Base-by-base conservation (phyloP, 179 eudicot genomes). In the Sideroxylon spinosum region DNA sequence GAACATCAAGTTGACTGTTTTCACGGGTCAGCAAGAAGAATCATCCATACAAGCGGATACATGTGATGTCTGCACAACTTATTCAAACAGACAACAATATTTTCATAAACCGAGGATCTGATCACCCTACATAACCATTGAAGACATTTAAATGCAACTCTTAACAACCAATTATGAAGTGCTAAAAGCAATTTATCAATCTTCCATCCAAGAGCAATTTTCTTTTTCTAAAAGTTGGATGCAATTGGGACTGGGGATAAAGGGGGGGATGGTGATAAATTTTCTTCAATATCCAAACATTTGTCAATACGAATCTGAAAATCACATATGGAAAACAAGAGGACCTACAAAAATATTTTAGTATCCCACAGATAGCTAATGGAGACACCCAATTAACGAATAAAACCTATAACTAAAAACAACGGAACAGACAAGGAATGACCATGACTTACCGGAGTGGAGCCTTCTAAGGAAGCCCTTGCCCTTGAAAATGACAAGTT, bases 401-500 rank as follows among this genome's bases (percentile, higher is more conserved):
- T 12, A 68, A 67, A 46, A 66, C 12, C 68, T 10, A 19, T 20
- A 20, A 71, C 7, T 62, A 32, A 57, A 62, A 22, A 55, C 26
- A 2, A 29, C 9, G 65, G 29, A 57, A 49, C 17, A 48, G 25
- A 71, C 23, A 25, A 57, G 53, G 5, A 73, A 23, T 2, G 46
- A 71, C 44, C 53, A 63, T 19, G 46, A 83, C 98, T 92, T 87
- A 96, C 99, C 73, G 91, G 97, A 37, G 89, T 86, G 61, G 98
- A 88, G 79, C 99, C 99, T 85, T 96, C 99, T 77, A 96, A 86
- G 29, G 98, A 96, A 83, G 92, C 97, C 86, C 98, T 89, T 57
- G 99, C 98, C 84, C 99, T 89, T 73, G 99, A 92, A 87, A 96
- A 96, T 48, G 99, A 94, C 85, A 96, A 85, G 83, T 94, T 96